Evolutionary conservation across 495 filamentous ascomycete genomes (phyloP).

Genomic region (Trichoderma erinaceum): DNA sequence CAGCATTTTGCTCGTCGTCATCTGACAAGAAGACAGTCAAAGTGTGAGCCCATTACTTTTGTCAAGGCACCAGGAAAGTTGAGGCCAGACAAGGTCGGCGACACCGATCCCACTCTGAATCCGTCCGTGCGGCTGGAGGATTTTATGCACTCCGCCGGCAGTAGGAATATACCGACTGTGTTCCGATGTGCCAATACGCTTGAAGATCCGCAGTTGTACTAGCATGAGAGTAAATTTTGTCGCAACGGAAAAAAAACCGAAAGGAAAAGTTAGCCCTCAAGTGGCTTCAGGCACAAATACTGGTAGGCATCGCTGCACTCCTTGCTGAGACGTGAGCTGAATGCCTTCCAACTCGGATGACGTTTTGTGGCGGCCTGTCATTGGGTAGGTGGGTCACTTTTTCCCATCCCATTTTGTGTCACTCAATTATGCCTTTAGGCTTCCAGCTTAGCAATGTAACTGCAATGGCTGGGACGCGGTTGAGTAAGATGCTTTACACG

Average conservation of each 20-base stretch:
- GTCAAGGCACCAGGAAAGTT: neutral
- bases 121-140: conserved; percentile 4
- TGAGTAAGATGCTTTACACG: neutral
- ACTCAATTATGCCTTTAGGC: neutral
- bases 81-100: neutral
- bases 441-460: neutral
- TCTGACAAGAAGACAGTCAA: neutral
- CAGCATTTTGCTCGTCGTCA: neutral
- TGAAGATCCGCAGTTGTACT: neutral
- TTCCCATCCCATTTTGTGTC: neutral
- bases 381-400: neutral
- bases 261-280: neutral
- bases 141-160: conserved; percentile 7
- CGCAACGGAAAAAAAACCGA: neutral
- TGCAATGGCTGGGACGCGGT: neutral
- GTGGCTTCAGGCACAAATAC: neutral
- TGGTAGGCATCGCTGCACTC: neutral
- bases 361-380: conserved; percentile 9
- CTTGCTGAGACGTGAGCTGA: neutral
- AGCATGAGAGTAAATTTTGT: neutral
- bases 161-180: conserved; percentile 4
- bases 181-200: neutral
- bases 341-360: neutral
- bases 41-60: neutral
- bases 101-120: conserved; percentile 1